phyloP scores from a whole-genome alignment of 805 yeast species.

The Ogataea henricii region DNA sequence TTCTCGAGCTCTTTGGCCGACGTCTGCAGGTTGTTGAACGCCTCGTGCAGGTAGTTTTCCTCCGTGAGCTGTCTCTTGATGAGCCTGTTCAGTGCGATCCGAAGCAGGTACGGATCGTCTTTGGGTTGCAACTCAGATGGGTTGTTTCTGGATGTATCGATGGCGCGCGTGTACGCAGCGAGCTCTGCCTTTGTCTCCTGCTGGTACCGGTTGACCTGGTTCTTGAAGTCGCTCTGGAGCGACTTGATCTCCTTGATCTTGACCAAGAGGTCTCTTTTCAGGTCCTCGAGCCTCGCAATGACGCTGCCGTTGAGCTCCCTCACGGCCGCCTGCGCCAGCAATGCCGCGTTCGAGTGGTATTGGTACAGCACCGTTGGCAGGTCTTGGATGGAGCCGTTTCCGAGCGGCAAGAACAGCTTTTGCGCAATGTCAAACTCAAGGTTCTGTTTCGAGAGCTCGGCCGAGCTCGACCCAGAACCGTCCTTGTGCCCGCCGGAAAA shows the following conservation, averaged over 20 bases:
- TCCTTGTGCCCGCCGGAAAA: slow-evolving; percentile 20
- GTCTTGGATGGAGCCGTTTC: slow-evolving; percentile 81
- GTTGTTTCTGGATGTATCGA: slow-evolving; percentile 60
- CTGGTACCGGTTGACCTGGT: slow-evolving; percentile 69
- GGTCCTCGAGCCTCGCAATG: slow-evolving; percentile 66
- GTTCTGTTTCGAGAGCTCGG: slow-evolving; percentile 24
- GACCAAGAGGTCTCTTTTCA: slow-evolving; percentile 73
- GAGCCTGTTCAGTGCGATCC: slow-evolving; percentile 70
- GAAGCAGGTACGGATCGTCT: slow-evolving; percentile 82
- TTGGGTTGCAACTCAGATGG: slow-evolving; percentile 48
- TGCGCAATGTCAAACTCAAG: slow-evolving; percentile 40
- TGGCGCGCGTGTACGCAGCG: slow-evolving; percentile 55
- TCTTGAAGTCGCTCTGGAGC: slow-evolving; percentile 81
- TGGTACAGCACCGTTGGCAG: slow-evolving; percentile 64
- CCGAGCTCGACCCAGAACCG: slow-evolving; percentile 10
- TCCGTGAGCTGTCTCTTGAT: slow-evolving; percentile 76
- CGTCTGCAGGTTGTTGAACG: slow-evolving; percentile 80
- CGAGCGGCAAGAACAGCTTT: slow-evolving; percentile 70
- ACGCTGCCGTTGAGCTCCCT: slow-evolving; percentile 62
- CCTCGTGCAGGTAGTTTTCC: slow-evolving; percentile 86
- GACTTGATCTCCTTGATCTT: slow-evolving; percentile 87
- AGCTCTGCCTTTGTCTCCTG: slow-evolving; percentile 62
- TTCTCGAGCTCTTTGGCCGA: slow-evolving; percentile 88
- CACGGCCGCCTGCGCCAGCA: slow-evolving; percentile 56
- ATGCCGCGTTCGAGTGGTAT: slow-evolving; percentile 58